Base-by-base conservation (phyloP, 2,329 filamentous ascomycete genomes). In the Xylaria sp. region DNA sequence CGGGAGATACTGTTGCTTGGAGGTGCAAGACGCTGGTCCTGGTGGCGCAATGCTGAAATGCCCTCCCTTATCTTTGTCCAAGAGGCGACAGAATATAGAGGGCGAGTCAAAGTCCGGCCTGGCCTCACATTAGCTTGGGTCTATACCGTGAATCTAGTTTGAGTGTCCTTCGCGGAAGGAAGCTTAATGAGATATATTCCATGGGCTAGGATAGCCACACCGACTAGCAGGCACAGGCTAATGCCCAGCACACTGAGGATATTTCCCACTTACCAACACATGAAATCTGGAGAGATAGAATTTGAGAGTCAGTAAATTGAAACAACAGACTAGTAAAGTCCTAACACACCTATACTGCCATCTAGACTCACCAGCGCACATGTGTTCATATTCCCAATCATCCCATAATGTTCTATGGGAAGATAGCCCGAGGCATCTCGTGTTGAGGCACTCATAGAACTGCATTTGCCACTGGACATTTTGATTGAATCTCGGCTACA, bases 31-130 rank as follows among this genome's bases (percentile, higher is more conserved):
- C 25, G 83, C 73, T 9, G 80, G 75, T 1, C 77, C 68, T 2
- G 82, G 81, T 21, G 86, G 83, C n/a, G 83, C 76, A 67, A 93
- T 89, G 67, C 83, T 87, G 75, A 92, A 92, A 74, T 89, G 86
- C 0, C 90, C 91, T 23, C 91, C 90, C 72, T 89, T 92, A 69
- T 90, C 79, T 71, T 90, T 89, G 76, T 93, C 90, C 2, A 93
- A 77, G 15, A 93, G 81, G 42, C 90, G 86, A 71, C 89, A 92
- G 74, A 93, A 93, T 52, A 93, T 78, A 0, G 88, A 89, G 0
- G 90, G 90, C 5, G 90, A 92, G 75, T 93, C 90, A 72, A 93
- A 93, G 68, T 92, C 87, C 2, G 90, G 90, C 90, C 86, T 89
- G 43, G n/a, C n/a, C n/a, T n/a, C n/a, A n/a, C n/a, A n/a, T n/a